phyloP scores from a whole-genome alignment of 495 filamentous ascomycete genomes.

The Trichoderma gamsii region DNA sequence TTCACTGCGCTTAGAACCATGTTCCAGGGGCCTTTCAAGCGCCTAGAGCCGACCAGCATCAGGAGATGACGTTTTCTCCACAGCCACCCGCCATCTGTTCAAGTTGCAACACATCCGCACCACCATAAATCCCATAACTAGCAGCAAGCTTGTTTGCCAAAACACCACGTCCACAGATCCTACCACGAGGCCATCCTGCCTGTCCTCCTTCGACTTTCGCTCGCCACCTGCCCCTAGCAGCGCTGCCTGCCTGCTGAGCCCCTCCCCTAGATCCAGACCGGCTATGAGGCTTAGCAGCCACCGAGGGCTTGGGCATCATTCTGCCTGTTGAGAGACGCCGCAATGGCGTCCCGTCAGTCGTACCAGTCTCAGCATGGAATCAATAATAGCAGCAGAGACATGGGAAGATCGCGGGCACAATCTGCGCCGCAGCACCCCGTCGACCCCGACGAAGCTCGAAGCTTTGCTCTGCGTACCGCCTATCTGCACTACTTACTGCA shows the following conservation, averaged over 20 bases:
- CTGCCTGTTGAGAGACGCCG: constrained; percentile 3
- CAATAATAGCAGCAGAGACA: constrained; percentile 36
- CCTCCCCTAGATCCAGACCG: not conserved
- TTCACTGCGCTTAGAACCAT: not conserved
- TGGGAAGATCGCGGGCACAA: constrained; percentile 29
- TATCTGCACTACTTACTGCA: constrained; percentile 91
- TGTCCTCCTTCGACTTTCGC: not conserved
- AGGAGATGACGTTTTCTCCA: not conserved
- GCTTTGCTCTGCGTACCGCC: constrained; percentile 81
- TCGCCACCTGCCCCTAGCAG: not conserved
- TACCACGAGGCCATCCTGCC: not conserved
- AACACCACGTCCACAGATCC: not conserved
- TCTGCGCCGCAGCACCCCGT: constrained; percentile 37
- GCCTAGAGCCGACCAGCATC: not conserved
- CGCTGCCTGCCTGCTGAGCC: constrained; percentile 1
- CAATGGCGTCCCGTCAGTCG: constrained; percentile 11
- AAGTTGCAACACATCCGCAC: not conserved
- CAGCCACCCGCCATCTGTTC: not conserved
- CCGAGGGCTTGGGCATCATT: constrained; percentile 12
- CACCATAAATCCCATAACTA: not conserved
- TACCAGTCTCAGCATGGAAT: constrained; percentile 1
- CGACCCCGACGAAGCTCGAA: constrained; percentile 71
- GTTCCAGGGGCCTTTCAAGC: constrained; percentile 1
- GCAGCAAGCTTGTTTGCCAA: not conserved
- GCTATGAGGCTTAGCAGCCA: constrained; percentile 12